Evolutionary conservation across 805 yeast genomes (phyloP), one percentile per base, ranked within the genome.

Genomic region (Sugiyamaella floridensis): DNA sequence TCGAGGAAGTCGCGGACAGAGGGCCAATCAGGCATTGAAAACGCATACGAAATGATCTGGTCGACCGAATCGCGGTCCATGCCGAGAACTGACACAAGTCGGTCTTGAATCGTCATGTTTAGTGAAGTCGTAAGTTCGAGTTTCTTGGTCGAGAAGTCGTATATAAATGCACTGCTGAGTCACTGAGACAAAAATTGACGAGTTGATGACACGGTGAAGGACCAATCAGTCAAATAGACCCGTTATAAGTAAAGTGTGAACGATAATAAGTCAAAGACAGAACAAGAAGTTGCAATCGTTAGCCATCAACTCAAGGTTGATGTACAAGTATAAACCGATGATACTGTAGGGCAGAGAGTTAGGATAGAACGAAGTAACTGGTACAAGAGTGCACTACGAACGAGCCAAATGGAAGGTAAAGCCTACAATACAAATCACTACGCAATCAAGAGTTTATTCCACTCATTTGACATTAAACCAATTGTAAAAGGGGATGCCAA

Each of bases 41-140:
- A 19, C 11, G 54, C 54, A 40, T 51, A 51, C 15, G 34, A 18
- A 9, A 51, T 45, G 6, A 51, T 42, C 44, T 51, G 54, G 18
- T 41, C 43, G 15, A 50, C 34, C 4, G 54, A 51, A 2, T 51
- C 54, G 8, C 40, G 20, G 22, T 51, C 54, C 14, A 48, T n/a
- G 9, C 47, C 46, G 22, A 49, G 41, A 40, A 15, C 28, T 19
- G 19, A 15, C 16, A 26, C 48, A 20, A 51, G 16, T 11, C 37
- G 37, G 37, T 32, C 37, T 14, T 32, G 37, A 14, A 32, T 32
- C 4, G 37, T 8, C 37, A 32, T 32, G 4, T 10, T 32, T n/a
- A n/a, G n/a, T n/a, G n/a, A n/a, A 4, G 37, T 32, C 9, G 37
- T 11, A 32, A 11, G 37, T 11, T 32, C n/a, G 37, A 32, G n/a